These are phyloP conservation scores for Podospora fimiseda DNA, from an alignment of 495 filamentous ascomycete species.

Conservation along the genomic window DNA sequence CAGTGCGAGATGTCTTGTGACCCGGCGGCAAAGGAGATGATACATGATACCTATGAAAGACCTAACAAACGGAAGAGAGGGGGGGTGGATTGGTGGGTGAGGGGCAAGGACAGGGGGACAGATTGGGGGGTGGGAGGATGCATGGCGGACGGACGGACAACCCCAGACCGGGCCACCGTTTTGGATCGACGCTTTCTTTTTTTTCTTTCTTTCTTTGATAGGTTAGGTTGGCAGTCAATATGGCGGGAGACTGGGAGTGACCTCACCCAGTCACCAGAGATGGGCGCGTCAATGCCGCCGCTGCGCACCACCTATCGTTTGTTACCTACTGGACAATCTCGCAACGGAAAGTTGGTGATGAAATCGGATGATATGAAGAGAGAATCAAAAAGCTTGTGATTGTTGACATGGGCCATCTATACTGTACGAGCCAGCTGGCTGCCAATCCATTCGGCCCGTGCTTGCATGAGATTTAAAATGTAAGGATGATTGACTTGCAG, in stretches of 20 bases:
- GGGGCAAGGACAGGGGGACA: no score
- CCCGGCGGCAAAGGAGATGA: conserved; percentile 7
- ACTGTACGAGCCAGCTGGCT: neutral
- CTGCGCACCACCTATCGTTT: no score
- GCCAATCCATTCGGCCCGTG: neutral
- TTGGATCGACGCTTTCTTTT: neutral
- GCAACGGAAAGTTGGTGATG: neutral
- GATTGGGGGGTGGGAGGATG: neutral
- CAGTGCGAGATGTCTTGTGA: conserved; percentile 12
- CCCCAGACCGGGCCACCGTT: neutral
- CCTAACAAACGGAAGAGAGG: neutral
- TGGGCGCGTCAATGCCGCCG: neutral
- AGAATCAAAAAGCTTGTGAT: conserved; percentile 1
- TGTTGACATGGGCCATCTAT: neutral
- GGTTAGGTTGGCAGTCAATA: neutral
- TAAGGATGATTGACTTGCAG: conserved; percentile 3
- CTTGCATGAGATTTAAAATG: conserved; percentile 7
- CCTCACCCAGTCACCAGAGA: neutral
- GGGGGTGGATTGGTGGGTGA: neutral
- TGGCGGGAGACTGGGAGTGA: no score
- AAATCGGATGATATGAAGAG: conserved; percentile 3
- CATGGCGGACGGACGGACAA: neutral
- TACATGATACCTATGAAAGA: no score
- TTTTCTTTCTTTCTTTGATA: neutral
- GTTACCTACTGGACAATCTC: neutral